Percentiles rank a stretch among this genome's conserved stretches.
These are phyloP conservation scores for Grigorovia humatica DNA, from an alignment of 805 yeast genomes.

Conservation along the genomic window DNA sequence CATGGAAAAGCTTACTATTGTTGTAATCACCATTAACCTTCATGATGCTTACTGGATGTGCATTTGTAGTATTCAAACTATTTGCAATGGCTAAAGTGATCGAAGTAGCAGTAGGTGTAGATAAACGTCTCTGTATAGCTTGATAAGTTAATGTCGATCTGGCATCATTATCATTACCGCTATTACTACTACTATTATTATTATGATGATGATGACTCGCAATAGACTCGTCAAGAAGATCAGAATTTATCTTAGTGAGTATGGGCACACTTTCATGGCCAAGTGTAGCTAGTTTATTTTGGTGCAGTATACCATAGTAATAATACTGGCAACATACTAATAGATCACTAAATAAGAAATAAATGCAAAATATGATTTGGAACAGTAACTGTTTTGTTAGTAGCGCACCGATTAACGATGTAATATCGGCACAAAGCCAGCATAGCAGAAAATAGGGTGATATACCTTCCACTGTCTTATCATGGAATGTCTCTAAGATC, in stretches of 20 bases:
- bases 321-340: conserved; percentile 60
- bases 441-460: conserved; percentile 43
- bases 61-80: conserved; percentile 1
- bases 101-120: conserved; percentile 11
- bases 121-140: conserved; percentile 28
- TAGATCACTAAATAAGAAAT: conserved; percentile 64
- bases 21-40: not conserved
- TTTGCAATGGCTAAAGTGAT: not conserved
- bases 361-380: conserved; percentile 61
- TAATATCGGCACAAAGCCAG: conserved; percentile 36
- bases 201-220: no score
- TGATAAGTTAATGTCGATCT: conserved; percentile 24
- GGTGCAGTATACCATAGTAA: conserved; percentile 41
- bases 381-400: conserved; percentile 73
- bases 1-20: not conserved
- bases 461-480: conserved; percentile 52
- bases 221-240: conserved; percentile 1
- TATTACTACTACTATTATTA: not conserved
- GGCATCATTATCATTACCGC: conserved; percentile 40
- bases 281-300: conserved; percentile 24
- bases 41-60: not conserved
- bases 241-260: not conserved
- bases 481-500: conserved; percentile 41
- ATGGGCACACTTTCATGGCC: conserved; percentile 27
- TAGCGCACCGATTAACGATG: conserved; percentile 58